Conservation (phyloP, 495 filamentous ascomycete genomes). For the Halenospora varia region DNA sequence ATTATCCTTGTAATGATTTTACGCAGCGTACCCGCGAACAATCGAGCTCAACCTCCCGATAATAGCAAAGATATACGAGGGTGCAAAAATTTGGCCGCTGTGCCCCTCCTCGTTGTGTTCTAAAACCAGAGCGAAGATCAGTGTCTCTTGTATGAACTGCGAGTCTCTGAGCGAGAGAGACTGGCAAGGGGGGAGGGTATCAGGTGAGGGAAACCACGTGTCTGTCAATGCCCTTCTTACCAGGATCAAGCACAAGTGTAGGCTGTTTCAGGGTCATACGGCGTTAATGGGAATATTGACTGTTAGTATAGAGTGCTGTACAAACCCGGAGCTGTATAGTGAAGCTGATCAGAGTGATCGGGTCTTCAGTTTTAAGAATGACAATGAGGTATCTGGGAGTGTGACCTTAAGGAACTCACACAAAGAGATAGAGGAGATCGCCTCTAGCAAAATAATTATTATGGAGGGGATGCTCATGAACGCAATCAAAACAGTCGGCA, state of each 20-base stretch:
- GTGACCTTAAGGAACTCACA: neutral
- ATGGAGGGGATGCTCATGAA: neutral
- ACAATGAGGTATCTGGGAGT: neutral
- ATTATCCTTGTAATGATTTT: conserved; percentile 1
- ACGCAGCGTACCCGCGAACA: neutral
- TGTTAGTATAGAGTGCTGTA: conserved; percentile 5
- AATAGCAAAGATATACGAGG: conserved; percentile 5
- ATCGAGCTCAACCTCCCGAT: neutral
- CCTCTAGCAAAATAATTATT: conserved; percentile 1
- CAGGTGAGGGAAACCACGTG: conserved; percentile 2
- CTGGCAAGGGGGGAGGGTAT: conserved; percentile 6
- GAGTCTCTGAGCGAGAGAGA: conserved; percentile 2
- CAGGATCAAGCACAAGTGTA: conserved; percentile 3
- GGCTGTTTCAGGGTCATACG: neutral
- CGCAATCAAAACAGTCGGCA: conserved; percentile 1
- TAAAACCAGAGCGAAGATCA: neutral
- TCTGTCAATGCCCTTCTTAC: conserved; percentile 7
- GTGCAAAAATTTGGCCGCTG: neutral
- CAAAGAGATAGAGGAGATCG: conserved; percentile 1
- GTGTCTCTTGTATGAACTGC: conserved; percentile 7
- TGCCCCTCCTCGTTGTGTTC: neutral
- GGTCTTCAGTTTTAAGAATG: conserved; percentile 1
- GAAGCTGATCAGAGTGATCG: conserved; percentile 4
- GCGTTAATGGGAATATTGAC: conserved; percentile 11
- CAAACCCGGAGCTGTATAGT: conserved; percentile 1